These are phyloP conservation scores for Vanrija humicola DNA, from an alignment of 1,284 basidiomycete species.

Conservation along the genomic window DNA sequence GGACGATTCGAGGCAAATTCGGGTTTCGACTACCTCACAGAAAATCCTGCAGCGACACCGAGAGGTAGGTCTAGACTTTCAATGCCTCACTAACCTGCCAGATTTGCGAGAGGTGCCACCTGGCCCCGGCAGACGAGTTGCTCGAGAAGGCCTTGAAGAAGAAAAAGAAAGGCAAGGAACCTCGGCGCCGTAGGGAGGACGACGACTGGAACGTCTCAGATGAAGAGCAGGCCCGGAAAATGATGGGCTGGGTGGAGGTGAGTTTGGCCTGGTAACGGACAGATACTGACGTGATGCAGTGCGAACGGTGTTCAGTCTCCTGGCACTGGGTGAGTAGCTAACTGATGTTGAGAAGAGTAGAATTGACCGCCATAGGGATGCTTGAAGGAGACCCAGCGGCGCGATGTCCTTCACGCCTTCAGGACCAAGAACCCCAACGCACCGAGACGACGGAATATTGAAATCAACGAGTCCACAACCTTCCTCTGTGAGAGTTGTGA, in stretches of 20 bases:
- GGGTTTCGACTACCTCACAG: background rate
- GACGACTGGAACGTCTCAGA: constrained; percentile 56
- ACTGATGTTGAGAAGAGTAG: background rate
- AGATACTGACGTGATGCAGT: constrained; percentile 42
- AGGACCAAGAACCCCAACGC: constrained; percentile 48
- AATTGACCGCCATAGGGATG: constrained; percentile 52
- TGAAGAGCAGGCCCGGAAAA: constrained; percentile 55
- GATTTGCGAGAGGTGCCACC: constrained; percentile 38
- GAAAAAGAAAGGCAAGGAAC: constrained; percentile 43
- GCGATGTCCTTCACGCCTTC: constrained; percentile 66
- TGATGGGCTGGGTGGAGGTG: constrained; percentile 75
- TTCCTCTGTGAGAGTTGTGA: constrained; percentile 74
- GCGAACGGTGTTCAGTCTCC: constrained; percentile 69
- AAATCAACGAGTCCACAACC: constrained; percentile 62
- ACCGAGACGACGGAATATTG: constrained; percentile 48
- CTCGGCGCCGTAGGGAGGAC: constrained; percentile 41
- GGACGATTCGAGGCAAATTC: background rate
- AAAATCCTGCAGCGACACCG: constrained; percentile 15
- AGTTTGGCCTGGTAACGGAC: constrained; percentile 1
- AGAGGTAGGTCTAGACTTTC: constrained; percentile 3
- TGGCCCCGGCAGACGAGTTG: constrained; percentile 32
- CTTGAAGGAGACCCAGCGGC: constrained; percentile 57
- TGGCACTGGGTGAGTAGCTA: constrained; percentile 62
- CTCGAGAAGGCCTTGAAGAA: constrained; percentile 21
- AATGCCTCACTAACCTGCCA: background rate